Percentiles rank a stretch among this genome's conserved stretches.
Evolutionary conservation across 148 eudicot species (phyloP).

Genomic region (Limonium bicolor): DNA sequence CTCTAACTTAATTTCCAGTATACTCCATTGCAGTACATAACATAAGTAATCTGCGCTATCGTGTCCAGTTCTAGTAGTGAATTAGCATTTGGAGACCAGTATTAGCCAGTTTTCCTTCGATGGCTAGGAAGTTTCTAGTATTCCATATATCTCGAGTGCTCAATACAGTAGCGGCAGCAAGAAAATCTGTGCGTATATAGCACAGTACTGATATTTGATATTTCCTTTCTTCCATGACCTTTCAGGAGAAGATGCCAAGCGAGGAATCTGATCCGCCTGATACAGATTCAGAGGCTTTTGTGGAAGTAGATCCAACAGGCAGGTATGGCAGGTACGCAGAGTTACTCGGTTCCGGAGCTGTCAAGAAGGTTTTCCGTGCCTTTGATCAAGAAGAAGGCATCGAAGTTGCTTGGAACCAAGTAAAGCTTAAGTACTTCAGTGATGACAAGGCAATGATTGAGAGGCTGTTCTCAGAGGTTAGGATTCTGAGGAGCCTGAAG

Average conservation of each 20-base stretch:
- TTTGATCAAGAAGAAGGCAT: constrained; percentile 87
- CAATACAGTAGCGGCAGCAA: no score
- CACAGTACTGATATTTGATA: no score
- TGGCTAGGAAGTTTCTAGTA: no score
- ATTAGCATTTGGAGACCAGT: no score
- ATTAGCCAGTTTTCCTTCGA: no score
- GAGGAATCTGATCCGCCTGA: constrained; percentile 23
- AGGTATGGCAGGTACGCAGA: constrained; percentile 63
- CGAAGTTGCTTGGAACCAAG: constrained; percentile 89
- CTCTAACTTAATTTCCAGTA: no score
- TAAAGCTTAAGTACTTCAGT: constrained; percentile 31
- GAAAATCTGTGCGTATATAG: no score
- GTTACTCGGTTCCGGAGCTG: constrained; percentile 55
- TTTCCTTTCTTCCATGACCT: no score
- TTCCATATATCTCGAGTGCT: no score
- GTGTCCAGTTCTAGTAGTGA: no score
- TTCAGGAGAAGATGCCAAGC: constrained; percentile 26
- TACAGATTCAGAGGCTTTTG: constrained; percentile 34
- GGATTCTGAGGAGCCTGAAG: constrained; percentile 36
- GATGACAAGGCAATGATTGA: constrained; percentile 37
- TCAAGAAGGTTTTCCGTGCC: constrained; percentile 65
- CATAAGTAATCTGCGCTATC: no score
- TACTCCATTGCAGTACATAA: no score
- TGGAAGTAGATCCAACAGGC: constrained; percentile 63
- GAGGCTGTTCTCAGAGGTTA: constrained; percentile 47